A percentile compares a stretch with the other conserved stretches of the same genome.
phyloP scores from a whole-genome alignment of 1,139 yeast genomes.

The Protomyces arabidopsidicola region DNA sequence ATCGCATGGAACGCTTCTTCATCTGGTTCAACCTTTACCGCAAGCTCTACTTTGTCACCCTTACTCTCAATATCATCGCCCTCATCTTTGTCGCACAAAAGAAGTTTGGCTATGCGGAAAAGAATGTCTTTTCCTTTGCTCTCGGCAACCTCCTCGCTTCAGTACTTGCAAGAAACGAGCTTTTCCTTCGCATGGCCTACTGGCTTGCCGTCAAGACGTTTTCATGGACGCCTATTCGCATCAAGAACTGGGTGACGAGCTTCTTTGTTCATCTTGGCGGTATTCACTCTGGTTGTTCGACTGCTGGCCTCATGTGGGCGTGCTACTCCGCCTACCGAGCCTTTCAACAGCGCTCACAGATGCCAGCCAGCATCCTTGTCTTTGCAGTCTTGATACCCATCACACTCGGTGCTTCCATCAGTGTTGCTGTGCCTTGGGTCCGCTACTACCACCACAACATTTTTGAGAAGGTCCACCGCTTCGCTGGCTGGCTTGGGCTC shows the following conservation, averaged over 20 bases:
- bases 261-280: conserved; percentile 22
- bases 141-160: conserved; percentile 19
- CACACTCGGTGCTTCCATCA: conserved; percentile 14
- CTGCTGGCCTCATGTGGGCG: conserved; percentile 20
- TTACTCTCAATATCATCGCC: conserved; percentile 1
- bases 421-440: conserved; percentile 16
- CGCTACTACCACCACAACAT: conserved; percentile 18
- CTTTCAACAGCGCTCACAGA: background rate
- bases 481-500: conserved; percentile 23
- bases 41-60: conserved; percentile 1
- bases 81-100: conserved; percentile 1
- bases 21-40: conserved; percentile 17
- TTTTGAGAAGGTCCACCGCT: conserved; percentile 16
- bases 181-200: conserved; percentile 9
- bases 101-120: conserved; percentile 14
- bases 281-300: conserved; percentile 20
- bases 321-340: conserved; percentile 17
- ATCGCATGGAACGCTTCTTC: conserved; percentile 9
- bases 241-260: conserved; percentile 11
- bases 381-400: conserved; percentile 16
- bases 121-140: conserved; percentile 14
- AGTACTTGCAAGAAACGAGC: conserved; percentile 12
- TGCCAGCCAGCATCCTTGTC: conserved; percentile 8
- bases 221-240: conserved; percentile 20
- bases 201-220: conserved; percentile 14